These are phyloP conservation scores for Trametes sp. DNA, from an alignment of 1,284 basidiomycete genomes.

Conservation along the genomic window DNA sequence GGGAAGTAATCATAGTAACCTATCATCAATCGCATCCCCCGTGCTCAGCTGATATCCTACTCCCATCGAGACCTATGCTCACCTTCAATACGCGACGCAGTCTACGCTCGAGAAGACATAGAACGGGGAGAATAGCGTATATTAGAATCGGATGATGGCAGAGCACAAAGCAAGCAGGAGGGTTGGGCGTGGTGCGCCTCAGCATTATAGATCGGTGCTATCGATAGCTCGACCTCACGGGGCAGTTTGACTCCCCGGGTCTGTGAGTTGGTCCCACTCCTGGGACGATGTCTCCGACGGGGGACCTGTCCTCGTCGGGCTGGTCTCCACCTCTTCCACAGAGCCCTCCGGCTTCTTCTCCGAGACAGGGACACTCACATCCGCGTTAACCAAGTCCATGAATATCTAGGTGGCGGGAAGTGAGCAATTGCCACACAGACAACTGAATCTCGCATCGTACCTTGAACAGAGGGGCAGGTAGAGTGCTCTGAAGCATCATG, in stretches of 20 bases:
- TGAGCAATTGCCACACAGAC: not conserved
- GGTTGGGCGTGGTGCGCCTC: constrained; percentile 20
- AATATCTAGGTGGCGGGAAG: constrained; percentile 61
- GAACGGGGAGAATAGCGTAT: constrained; percentile 52
- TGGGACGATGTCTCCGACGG: constrained; percentile 85
- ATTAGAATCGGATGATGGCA: constrained; percentile 64
- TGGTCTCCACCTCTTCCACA: constrained; percentile 54
- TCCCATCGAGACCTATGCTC: constrained; percentile 51
- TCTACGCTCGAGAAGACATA: constrained; percentile 52
- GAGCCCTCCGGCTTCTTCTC: constrained; percentile 39
- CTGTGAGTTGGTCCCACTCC: constrained; percentile 86
- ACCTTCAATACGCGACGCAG: constrained; percentile 77
- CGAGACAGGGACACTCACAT: constrained; percentile 77
- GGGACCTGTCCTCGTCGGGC: constrained; percentile 66
- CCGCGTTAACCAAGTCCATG: constrained; percentile 87
- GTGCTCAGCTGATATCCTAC: constrained; percentile 32
- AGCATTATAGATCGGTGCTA: constrained; percentile 26
- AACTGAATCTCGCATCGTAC: constrained; percentile 45
- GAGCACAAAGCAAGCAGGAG: constrained; percentile 32
- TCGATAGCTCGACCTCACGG: constrained; percentile 27
- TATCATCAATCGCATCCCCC: constrained; percentile 42
- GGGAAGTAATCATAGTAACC: constrained; percentile 82
- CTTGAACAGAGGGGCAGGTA: constrained; percentile 88
- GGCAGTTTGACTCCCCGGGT: constrained; percentile 64
- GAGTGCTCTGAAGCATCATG: constrained; percentile 92